Evolutionary conservation across 2,329 filamentous ascomycete genomes (phyloP).

Genomic region (Talaromyces marneffei): DNA sequence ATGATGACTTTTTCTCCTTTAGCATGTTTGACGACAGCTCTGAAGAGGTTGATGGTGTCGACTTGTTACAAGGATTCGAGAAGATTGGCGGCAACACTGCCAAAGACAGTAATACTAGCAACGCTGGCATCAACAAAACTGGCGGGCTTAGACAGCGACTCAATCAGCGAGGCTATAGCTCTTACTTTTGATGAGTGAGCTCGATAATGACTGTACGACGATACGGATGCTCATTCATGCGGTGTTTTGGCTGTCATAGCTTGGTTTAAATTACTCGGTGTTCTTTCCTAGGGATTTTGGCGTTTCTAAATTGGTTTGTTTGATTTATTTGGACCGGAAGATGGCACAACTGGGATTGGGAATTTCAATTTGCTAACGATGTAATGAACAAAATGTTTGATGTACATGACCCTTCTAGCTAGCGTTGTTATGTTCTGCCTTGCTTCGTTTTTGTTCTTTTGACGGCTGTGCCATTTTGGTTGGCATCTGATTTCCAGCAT

Average conservation of each 20-base stretch:
- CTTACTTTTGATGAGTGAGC: constrained; percentile 25
- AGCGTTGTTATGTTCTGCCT: constrained; percentile 9
- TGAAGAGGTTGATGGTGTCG: constrained; percentile 41
- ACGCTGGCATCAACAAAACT: constrained; percentile 27
- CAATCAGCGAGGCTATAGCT: constrained; percentile 29
- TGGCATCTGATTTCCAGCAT: constrained; percentile 6
- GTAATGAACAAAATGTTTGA: constrained; percentile 11
- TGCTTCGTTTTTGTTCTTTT: constrained; percentile 15
- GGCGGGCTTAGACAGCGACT: constrained; percentile 28
- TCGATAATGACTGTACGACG: constrained; percentile 1
- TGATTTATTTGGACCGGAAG: neutral
- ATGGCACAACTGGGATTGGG: neutral
- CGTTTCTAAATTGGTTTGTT: neutral
- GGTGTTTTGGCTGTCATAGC: constrained; percentile 1
- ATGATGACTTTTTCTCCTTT: constrained; percentile 45
- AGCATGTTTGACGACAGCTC: constrained; percentile 42
- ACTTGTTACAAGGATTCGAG: constrained; percentile 44
- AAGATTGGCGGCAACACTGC: constrained; percentile 38
- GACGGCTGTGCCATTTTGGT: constrained; percentile 17
- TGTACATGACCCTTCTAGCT: constrained; percentile 6
- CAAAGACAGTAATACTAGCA: constrained; percentile 20
- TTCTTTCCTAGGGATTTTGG: neutral
- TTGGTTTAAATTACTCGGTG: neutral
- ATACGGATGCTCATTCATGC: constrained; percentile 1
- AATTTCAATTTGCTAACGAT: neutral